Evolutionary conservation across 1,284 basidiomycete species (phyloP).

Genomic region (Volvariella surrecta): DNA sequence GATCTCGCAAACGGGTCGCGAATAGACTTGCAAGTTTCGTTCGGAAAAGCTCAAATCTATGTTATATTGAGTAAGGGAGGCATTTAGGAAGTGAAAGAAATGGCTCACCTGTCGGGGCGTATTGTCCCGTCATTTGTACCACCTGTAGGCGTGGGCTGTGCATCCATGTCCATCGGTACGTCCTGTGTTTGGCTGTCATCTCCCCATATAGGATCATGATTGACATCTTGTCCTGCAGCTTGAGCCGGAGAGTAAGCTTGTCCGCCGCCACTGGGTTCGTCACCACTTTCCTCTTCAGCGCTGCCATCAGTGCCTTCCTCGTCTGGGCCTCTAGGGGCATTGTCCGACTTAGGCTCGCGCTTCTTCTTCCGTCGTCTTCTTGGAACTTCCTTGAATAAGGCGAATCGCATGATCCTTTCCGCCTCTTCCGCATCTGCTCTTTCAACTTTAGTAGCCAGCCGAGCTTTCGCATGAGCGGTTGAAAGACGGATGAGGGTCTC

Average conservation of each 20-base stretch:
- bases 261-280: conserved; percentile 32
- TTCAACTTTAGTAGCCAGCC: conserved; percentile 82
- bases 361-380: conserved; percentile 73
- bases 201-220: conserved; percentile 47
- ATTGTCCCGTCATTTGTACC: conserved; percentile 34
- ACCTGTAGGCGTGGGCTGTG: conserved; percentile 18
- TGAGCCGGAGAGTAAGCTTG: conserved; percentile 15
- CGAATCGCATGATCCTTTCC: conserved; percentile 94
- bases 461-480: conserved; percentile 96
- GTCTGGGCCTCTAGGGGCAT: conserved; percentile 38
- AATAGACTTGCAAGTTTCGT: conserved; percentile 66
- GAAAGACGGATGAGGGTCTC: conserved; percentile 98
- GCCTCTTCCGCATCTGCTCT: conserved; percentile 85
- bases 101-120: conserved; percentile 44
- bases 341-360: conserved; percentile 69
- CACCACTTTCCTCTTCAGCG: conserved; percentile 42
- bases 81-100: conserved; percentile 5
- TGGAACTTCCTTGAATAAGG: conserved; percentile 96
- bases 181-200: conserved; percentile 56
- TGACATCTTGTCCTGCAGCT: conserved; percentile 23
- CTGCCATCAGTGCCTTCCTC: conserved; percentile 39
- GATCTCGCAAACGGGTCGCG: conserved; percentile 59
- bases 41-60: conserved; percentile 73
- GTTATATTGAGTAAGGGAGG: conserved; percentile 7
- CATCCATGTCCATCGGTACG: conserved; percentile 32